Evolutionary conservation across 352 stramenopile species (phyloP), one percentile per base, ranked within the genome.

Genomic region (Aphanomyces cochlioides): DNA sequence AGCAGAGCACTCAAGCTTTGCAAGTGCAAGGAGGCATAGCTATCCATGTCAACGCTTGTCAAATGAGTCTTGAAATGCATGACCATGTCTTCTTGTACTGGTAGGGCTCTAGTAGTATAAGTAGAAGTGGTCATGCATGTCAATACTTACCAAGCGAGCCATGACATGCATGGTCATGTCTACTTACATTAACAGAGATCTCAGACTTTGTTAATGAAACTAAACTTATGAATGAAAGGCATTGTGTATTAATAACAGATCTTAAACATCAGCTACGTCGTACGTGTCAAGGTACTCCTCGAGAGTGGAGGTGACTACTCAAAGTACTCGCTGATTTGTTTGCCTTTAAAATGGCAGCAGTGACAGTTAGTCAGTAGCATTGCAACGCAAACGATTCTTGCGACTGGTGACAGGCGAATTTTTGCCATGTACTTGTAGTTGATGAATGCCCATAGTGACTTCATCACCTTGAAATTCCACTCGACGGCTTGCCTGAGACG

Each of bases 401-500:
- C 50, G 7, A 58, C n/a, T 19, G 50, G 50, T 66, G 57, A 66
- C 34, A 38, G 57, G 10, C 8, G 8, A 66, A 66, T 56, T 56
- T 66, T 67, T 2, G 34, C 39, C 10, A 36, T 37, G n/a, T 67
- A 39, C 28, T 67, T 65, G 37, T 38, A 56, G 7, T 37, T 58
- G n/a, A 65, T 56, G 47, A 39, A 67, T 17, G 36, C 36, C 60
- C 60, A 65, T 15, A 67, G 47, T 13, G 34, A 43, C 38, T 67
- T 67, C 39, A 67, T 67, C 17, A 56, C 58, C 21, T 67, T 67
- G 60, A 67, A 67, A 21, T 67, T 67, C 60, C 60, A 67, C 41
- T 67, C 38, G 1, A 58, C 60, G 7, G 60, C 36, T 65, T 67
- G 60, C 28, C 60, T 37, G 1, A 67, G 3, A 36, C 60, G 13